Percentiles rank a stretch among this genome's conserved stretches.
These are phyloP conservation scores for Saprolegnia parasitica DNA, from an alignment of 352 stramenopile genomes.

Conservation along the genomic window DNA sequence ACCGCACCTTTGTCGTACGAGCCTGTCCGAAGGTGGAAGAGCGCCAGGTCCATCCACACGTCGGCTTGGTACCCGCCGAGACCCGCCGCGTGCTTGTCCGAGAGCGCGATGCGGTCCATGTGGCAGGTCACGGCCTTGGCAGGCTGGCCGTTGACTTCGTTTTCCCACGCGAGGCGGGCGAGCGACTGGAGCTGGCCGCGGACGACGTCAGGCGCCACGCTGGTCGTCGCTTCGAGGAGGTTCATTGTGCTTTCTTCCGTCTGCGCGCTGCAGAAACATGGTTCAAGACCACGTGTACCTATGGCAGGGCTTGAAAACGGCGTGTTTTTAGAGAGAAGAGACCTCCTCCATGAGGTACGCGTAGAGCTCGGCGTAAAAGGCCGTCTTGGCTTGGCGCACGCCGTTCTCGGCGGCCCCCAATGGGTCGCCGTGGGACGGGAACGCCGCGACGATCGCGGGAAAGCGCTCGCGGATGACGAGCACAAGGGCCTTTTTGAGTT, in stretches of 20 bases:
- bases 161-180: constrained; percentile 53
- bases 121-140: constrained; percentile 62
- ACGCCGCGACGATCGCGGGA: constrained; percentile 29
- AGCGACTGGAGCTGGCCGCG: constrained; percentile 30
- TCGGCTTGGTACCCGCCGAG: constrained; percentile 18
- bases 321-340: neutral
- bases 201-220: neutral
- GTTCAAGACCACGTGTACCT: constrained; percentile 52
- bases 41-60: constrained; percentile 64
- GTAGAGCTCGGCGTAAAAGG: constrained; percentile 65
- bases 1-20: constrained; percentile 54
- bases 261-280: constrained; percentile 41
- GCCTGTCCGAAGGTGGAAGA: constrained; percentile 46
- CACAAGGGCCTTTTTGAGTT: constrained; percentile 77
- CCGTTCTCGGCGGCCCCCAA: neutral
- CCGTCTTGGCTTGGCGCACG: constrained; percentile 31
- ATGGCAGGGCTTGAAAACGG: neutral
- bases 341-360: constrained; percentile 67
- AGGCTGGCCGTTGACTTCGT: constrained; percentile 57
- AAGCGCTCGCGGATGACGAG: constrained; percentile 63
- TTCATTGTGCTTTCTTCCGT: neutral
- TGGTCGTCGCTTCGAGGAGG: neutral
- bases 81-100: constrained; percentile 39
- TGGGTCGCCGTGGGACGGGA: neutral
- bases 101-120: constrained; percentile 58